Conservation (phyloP, 1,139 yeast species). For the Pneumocystis murina region DNA sequence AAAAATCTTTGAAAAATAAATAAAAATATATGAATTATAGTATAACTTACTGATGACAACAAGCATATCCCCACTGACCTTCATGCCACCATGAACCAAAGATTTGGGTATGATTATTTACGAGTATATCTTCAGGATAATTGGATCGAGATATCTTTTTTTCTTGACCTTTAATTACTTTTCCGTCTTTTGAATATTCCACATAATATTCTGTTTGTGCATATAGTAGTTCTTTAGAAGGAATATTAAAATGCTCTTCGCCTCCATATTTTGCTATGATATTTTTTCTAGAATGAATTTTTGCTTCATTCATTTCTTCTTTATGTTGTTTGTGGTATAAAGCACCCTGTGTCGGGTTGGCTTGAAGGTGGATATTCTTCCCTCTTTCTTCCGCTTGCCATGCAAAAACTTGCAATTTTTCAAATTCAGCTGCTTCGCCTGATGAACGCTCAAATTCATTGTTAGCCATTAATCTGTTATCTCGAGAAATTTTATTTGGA, state of each 20-base stretch:
- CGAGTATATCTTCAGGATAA: constrained; percentile 5
- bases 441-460: constrained; percentile 35
- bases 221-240: constrained; percentile 18
- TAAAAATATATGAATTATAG: not conserved
- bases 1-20: not conserved
- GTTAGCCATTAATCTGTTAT: constrained; percentile 24
- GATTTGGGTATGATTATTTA: constrained; percentile 30
- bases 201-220: constrained; percentile 16
- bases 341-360: constrained; percentile 46
- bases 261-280: constrained; percentile 33
- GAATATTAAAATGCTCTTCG: constrained; percentile 16
- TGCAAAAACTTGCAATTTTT: constrained; percentile 13
- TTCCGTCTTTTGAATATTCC: constrained; percentile 19
- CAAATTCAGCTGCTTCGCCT: constrained; percentile 26
- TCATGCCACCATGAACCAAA: constrained; percentile 38
- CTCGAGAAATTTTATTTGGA: constrained; percentile 36
- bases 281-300: constrained; percentile 23
- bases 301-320: constrained; percentile 22
- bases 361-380: constrained; percentile 32
- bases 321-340: constrained; percentile 31
- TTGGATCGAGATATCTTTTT: constrained; percentile 6
- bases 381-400: constrained; percentile 33
- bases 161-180: constrained; percentile 13
- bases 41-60: constrained; percentile 26
- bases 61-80: constrained; percentile 37